These are phyloP conservation scores for Phytopythium aichiense DNA, from an alignment of 352 stramenopile species.

Conservation along the genomic window DNA sequence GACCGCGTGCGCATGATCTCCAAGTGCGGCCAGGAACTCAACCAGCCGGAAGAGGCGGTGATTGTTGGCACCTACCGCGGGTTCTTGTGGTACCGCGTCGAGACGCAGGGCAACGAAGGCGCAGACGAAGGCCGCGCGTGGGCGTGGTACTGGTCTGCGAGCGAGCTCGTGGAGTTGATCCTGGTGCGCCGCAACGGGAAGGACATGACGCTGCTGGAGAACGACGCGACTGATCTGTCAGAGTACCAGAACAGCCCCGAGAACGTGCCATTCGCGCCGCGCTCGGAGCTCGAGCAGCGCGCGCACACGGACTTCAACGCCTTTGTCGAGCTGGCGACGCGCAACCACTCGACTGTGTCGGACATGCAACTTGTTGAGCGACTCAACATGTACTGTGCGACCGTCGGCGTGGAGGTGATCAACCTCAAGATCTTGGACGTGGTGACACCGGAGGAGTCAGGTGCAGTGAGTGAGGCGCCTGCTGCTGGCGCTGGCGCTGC, in stretches of 20 bases:
- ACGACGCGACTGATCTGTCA: slow-evolving; percentile 65
- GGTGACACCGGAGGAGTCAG: slow-evolving; percentile 29
- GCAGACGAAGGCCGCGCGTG: slow-evolving; percentile 89
- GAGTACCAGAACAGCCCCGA: slow-evolving; percentile 29
- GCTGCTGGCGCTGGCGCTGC: neutral
- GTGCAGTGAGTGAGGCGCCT: neutral
- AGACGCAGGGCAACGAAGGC: slow-evolving; percentile 96
- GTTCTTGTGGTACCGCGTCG: slow-evolving; percentile 93
- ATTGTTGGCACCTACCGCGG: slow-evolving; percentile 92
- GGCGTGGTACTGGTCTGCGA: slow-evolving; percentile 95
- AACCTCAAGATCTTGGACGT: slow-evolving; percentile 76
- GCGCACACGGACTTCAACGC: slow-evolving; percentile 44
- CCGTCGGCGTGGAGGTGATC: slow-evolving; percentile 74
- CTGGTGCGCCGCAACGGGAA: slow-evolving; percentile 77
- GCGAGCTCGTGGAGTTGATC: slow-evolving; percentile 85
- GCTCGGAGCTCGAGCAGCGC: slow-evolving; percentile 42
- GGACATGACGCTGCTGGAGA: slow-evolving; percentile 85
- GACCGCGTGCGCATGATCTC: slow-evolving; percentile 93
- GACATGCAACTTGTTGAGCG: slow-evolving; percentile 87
- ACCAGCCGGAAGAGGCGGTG: slow-evolving; percentile 95
- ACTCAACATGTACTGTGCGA: slow-evolving; percentile 77
- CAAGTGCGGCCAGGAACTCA: slow-evolving; percentile 93
- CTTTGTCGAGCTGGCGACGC: slow-evolving; percentile 64
- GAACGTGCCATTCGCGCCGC: slow-evolving; percentile 35
- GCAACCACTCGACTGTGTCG: slow-evolving; percentile 46